Base-by-base conservation (phyloP, 805 yeast genomes). In the Metschnikowia baotianmanensis region DNA sequence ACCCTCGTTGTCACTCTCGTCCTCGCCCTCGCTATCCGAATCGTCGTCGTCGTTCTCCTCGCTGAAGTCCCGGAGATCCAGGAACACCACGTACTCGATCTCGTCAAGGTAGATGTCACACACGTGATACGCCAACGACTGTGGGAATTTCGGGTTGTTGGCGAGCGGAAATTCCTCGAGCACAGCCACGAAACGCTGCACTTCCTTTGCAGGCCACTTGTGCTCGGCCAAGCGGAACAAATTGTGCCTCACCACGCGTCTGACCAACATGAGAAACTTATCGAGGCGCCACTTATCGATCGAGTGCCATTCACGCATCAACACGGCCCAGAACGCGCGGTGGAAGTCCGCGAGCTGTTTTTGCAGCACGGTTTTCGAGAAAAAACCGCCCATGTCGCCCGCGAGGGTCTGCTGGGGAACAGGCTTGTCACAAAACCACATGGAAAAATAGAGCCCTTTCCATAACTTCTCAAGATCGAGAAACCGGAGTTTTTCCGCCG, bases 341-440 rank as follows among this genome's bases (percentile, higher is more conserved):
- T 78, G 69, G 58, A 89, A 88, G 6, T 56, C 54, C 40, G 67
- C 50, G 58, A 77, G 72, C 61, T 71, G 70, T 5, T 58, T 59
- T 4, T 51, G 48, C 1, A 78, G 69, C 12, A 77, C 65, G 17
- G 65, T 63, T 13, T 67, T 65, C 13, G 76, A 67, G 45, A 69
- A 79, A 19, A 66, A 73, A 61, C 63, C 69, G 2, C 91, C 95
- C 47, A 93, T 67, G 31, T 77, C 80, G 34, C 73, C 76, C 2
- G 96, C 95, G 27, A 93, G 68, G 44, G 82, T 68, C 62, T 89
- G 96, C 63, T 93, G 99, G 18, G 96, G 93, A 53, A 84, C 74
- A 20, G 96, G 96, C 57, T 90, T 78, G 62, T 93, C 99, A 58
- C 95, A 78, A 67, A 84, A 88, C 98, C 99, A 93, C 96, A 93